Base-by-base conservation (phyloP, 306 rosid species). In the Malus orientalis region DNA sequence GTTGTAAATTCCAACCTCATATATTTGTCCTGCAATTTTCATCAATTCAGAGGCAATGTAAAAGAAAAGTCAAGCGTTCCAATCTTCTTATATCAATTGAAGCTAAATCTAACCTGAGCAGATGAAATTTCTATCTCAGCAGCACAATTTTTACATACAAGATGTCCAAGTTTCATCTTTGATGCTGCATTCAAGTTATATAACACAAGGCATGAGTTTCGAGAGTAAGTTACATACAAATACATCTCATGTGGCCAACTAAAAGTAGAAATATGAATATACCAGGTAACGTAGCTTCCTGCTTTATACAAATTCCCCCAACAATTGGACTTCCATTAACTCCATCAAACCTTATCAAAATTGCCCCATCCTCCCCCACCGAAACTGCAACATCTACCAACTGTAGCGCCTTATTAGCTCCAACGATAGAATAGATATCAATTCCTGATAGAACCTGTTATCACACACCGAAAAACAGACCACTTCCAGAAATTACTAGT, bases 271-370 rank as follows among this genome's bases (percentile, higher is more conserved):
- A 66, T 51, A 16, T 78, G 15, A 23, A 80, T 27, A 44, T 80
- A 67, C 83, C 79, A 32, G 69, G 69, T 45, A 80, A 58, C 2
- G 19, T 45, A 29, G 75, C 53, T 4, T 64, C 70, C 44, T 40
- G 49, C 75, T 59, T 80, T 67, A 80, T 32, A 63, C 79, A 45
- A 47, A 80, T 59, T 4, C 83, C 83, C 60, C 83, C 15, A 67
- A 80, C 79, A 11, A 80, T 74, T 59, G 79, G 71, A 42, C 73
- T 80, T 80, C 83, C 83, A 58, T 67, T 80, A 49, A 74, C 36
- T 7, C 83, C 75, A 62, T 67, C 75, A 44, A 80, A 80, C 70
- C 75, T 74, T 33, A 80, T 59, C 11, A 47, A 40, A 38, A 80
- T 36, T 42, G 54, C 61, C 75, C 57, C 79, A 59, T 59, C 83